Evolutionary conservation across 257 asterid genomes (phyloP), one percentile per base, ranked within the genome.

Genomic region (Misopates orontium): DNA sequence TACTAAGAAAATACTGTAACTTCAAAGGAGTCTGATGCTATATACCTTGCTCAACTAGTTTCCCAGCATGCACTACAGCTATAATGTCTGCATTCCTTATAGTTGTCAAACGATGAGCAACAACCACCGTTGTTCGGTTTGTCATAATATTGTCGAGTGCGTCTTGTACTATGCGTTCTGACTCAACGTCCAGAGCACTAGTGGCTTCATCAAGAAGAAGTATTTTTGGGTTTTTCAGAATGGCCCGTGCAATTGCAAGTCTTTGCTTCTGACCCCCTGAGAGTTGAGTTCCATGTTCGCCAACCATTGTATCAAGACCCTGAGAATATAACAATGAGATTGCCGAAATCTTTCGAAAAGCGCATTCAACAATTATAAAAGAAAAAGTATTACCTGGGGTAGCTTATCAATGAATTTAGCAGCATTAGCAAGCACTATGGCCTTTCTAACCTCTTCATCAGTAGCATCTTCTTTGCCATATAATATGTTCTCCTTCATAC

Each of bases 161-260:
- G 18, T 80, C 83, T 70, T 90, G 97, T 48, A 90, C 97, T 50
- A 82, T 19, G 6, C 83, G 76, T 54, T 90, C 97, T 0, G 96
- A 90, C 64, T 85, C 97, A 0, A 85, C 83, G 75, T 90, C 97
- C 54, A 90, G 68, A 45, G 97, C 97, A 54, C 97, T 90, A 14
- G 97, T 89, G 5, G 97, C 97, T 82, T 89, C 97, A 71, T 90
- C 97, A 1, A 90, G 94, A 52, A 90, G 95, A 32, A 90, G 94
- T 65, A 90, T 82, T 71, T 70, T 90, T 1, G 97, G 97, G 39
- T 85, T 74, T 77, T 83, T 90, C 44, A 90, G 66, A 71, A 90
- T 87, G 21, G 97, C 97, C 31, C 95, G 76, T 8, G 97, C 95
- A 66, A 90, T 90, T 19, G 95, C 95, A 10, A 90, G 68, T 67